Evolutionary conservation across 495 filamentous ascomycete species (phyloP).

Genomic region (Xylaria telfairii): DNA sequence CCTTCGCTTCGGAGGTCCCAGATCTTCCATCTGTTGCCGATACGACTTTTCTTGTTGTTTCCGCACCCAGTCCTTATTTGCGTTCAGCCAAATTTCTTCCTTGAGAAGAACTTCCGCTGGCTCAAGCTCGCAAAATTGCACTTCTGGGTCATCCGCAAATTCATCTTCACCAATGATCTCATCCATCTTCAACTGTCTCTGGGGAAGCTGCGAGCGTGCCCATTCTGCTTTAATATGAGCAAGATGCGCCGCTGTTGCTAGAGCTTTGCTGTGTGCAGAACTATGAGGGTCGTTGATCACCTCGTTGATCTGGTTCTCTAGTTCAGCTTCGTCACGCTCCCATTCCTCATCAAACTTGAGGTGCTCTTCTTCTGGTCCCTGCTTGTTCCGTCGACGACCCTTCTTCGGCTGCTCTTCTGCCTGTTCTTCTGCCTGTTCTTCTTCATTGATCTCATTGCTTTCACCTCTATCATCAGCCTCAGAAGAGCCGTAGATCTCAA

Average conservation of each 20-base stretch:
- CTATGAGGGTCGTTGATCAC: constrained; percentile 55
- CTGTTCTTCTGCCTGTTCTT: constrained; percentile 30
- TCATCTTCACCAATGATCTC: constrained; percentile 73
- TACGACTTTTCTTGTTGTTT: constrained; percentile 78
- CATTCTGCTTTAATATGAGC: constrained; percentile 43
- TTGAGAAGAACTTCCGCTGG: constrained; percentile 75
- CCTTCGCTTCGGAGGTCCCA: constrained; percentile 55
- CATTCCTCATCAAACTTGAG: constrained; percentile 53
- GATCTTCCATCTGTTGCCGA: constrained; percentile 65
- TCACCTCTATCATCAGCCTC: constrained; percentile 21
- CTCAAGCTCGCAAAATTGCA: constrained; percentile 74
- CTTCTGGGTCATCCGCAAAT: constrained; percentile 87
- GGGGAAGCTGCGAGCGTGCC: constrained; percentile 38
- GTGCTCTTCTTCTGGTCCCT: constrained; percentile 26
- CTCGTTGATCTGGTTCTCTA: constrained; percentile 58
- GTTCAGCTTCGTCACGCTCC: constrained; percentile 52
- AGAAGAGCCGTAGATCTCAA: constrained; percentile 27
- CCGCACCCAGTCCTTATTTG: constrained; percentile 89
- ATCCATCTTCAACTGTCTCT: constrained; percentile 44
- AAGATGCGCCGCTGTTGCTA: constrained; percentile 48
- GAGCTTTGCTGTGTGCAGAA: constrained; percentile 51
- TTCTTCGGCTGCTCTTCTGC: constrained; percentile 31
- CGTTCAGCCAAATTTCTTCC: constrained; percentile 89
- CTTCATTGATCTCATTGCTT: constrained; percentile 16
- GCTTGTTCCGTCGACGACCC: constrained; percentile 31